Conservation (phyloP, 2,329 filamentous ascomycete genomes). For the Diaporthe capsici region DNA sequence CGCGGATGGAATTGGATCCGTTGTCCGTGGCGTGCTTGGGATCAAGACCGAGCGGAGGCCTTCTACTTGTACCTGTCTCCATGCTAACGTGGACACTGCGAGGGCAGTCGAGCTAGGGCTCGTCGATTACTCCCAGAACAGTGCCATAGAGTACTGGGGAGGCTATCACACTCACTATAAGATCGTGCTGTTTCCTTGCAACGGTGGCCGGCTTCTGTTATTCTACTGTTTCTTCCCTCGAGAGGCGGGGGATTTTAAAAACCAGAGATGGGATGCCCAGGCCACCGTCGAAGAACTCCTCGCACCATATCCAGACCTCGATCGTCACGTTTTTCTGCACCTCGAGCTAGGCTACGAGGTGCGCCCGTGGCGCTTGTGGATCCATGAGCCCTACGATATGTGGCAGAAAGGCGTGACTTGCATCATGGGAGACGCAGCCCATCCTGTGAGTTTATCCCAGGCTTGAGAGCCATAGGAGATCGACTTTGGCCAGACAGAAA, state of each 20-base stretch:
- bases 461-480: too few species aligned
- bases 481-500: too few species aligned
- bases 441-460: not conserved
- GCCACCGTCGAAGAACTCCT: not conserved
- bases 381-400: not conserved
- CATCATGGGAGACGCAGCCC: slow-evolving; percentile 1
- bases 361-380: slow-evolving; percentile 1
- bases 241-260: not conserved
- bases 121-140: slow-evolving; percentile 10
- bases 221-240: not conserved
- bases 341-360: not conserved
- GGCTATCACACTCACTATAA: slow-evolving; percentile 10
- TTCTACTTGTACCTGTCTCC: not conserved
- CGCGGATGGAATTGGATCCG: not conserved
- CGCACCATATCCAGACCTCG: not conserved
- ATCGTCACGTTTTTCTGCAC: not conserved
- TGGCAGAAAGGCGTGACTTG: not conserved
- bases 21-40: not conserved
- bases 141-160: slow-evolving; percentile 3
- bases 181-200: not conserved
- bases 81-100: not conserved
- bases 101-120: not conserved
- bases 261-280: not conserved
- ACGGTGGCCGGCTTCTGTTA: not conserved
- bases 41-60: not conserved